phyloP scores from a whole-genome alignment of 805 yeast species.

The Sugiyamaella lignohabitans region DNA sequence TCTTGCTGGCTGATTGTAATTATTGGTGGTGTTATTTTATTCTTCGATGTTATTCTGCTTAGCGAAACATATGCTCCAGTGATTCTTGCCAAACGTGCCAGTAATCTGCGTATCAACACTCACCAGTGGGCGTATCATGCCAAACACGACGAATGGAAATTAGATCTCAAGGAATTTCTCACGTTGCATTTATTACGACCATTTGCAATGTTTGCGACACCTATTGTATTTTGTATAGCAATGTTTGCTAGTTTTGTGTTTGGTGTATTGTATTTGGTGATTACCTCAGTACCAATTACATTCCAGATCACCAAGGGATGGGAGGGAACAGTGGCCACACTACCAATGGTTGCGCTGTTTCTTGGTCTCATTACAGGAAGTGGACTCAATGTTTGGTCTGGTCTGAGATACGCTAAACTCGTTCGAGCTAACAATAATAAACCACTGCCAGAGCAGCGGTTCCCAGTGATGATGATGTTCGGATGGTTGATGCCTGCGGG shows the following conservation, averaged over 20 bases:
- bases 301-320: slow-evolving; percentile 31
- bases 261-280: slow-evolving; percentile 39
- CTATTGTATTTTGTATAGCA: slow-evolving; percentile 38
- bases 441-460: slow-evolving; percentile 55
- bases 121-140: slow-evolving; percentile 84
- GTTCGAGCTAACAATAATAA: slow-evolving; percentile 34
- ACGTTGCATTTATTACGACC: slow-evolving; percentile 75
- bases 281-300: slow-evolving; percentile 36
- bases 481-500: slow-evolving; percentile 46
- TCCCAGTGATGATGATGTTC: slow-evolving; percentile 46
- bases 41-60: slow-evolving; percentile 34
- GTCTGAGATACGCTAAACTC: slow-evolving; percentile 26
- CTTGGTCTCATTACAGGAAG: slow-evolving; percentile 33
- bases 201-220: slow-evolving; percentile 57
- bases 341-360: slow-evolving; percentile 32
- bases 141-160: slow-evolving; percentile 80
- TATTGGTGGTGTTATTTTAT: slow-evolving; percentile 30
- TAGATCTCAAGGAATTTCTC: slow-evolving; percentile 61
- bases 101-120: slow-evolving; percentile 62
- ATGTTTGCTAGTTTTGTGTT: slow-evolving; percentile 39
- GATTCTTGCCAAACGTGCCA: slow-evolving; percentile 62
- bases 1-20: slow-evolving; percentile 48
- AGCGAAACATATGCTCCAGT: slow-evolving; percentile 36
- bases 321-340: slow-evolving; percentile 28
- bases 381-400: slow-evolving; percentile 24